Conservation (phyloP, 768 basidiomycete genomes). For the Cystofilobasidium capitatum region DNA sequence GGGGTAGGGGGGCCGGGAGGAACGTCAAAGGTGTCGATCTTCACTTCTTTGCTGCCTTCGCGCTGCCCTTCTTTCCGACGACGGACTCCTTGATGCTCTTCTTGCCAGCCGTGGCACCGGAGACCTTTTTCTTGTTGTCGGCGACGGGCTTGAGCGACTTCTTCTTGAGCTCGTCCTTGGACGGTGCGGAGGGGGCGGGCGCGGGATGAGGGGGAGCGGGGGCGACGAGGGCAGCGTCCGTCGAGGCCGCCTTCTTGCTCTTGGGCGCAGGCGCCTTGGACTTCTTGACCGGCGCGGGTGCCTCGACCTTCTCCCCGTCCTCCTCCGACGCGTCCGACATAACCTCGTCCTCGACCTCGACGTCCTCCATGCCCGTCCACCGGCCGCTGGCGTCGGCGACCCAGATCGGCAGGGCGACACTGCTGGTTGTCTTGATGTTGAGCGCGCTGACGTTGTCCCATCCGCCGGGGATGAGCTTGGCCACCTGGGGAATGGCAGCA, state of each 20-base stretch:
- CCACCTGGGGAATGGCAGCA: slow-evolving; percentile 64
- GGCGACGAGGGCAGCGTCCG: slow-evolving; percentile 40
- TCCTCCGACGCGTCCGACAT: background rate
- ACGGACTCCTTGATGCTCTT: slow-evolving; percentile 28
- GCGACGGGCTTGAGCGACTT: slow-evolving; percentile 16
- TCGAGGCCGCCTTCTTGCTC: slow-evolving; percentile 24
- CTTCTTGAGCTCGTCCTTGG: slow-evolving; percentile 44
- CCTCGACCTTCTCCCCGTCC: slow-evolving; percentile 19
- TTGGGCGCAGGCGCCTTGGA: background rate
- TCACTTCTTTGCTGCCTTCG: slow-evolving; percentile 13
- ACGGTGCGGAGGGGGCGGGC: slow-evolving; percentile 1
- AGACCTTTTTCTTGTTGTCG: slow-evolving; percentile 25
- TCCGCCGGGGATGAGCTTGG: slow-evolving; percentile 58
- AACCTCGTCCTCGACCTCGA: background rate
- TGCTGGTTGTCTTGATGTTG: slow-evolving; percentile 79
- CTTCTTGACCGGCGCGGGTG: background rate
- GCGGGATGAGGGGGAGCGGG: slow-evolving; percentile 7
- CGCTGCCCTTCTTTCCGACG: slow-evolving; percentile 30
- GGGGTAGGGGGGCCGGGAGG: no score
- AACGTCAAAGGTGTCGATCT: no score
- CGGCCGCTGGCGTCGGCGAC: slow-evolving; percentile 9
- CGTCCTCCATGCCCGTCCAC: slow-evolving; percentile 19
- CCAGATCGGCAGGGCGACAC: slow-evolving; percentile 85
- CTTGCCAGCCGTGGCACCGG: slow-evolving; percentile 21
- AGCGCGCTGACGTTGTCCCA: slow-evolving; percentile 89